Evolutionary conservation across 371 early-diverging fungal species (phyloP).

Genomic region (Amoeboaphelidium protococcarum): DNA sequence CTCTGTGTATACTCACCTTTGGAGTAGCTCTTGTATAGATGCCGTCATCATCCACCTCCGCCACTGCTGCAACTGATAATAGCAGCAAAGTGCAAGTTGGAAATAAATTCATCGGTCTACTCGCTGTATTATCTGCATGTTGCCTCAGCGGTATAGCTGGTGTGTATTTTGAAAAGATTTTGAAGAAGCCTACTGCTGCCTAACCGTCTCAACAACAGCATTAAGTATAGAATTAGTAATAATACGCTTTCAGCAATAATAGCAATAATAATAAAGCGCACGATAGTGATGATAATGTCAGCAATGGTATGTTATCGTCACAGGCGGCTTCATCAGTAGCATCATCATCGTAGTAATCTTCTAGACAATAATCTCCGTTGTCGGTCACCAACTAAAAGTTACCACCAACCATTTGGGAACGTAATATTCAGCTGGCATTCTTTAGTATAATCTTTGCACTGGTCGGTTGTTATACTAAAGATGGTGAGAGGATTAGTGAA

Average conservation of each 20-base stretch:
- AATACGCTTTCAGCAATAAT: too few species aligned
- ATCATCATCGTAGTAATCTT: too few species aligned
- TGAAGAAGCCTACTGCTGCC: background rate
- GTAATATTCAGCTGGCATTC: background rate
- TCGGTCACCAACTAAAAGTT: too few species aligned
- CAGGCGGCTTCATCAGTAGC: too few species aligned
- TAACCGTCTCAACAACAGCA: too few species aligned
- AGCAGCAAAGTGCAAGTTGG: too few species aligned
- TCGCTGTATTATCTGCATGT: constrained; percentile 54
- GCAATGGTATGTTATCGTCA: too few species aligned
- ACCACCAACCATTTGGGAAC: background rate
- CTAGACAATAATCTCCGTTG: too few species aligned
- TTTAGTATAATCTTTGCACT: background rate
- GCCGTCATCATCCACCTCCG: constrained; percentile 7
- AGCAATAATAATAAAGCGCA: too few species aligned
- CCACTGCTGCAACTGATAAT: background rate
- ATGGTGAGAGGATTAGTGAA: constrained; percentile 35
- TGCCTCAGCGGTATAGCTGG: constrained; percentile 70
- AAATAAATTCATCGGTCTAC: constrained; percentile 25
- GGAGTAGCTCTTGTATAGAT: constrained; percentile 69
- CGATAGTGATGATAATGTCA: too few species aligned
- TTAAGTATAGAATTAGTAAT: too few species aligned
- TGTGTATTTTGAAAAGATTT: constrained; percentile 26
- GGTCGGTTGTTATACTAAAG: constrained; percentile 8
- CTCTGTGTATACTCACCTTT: constrained; percentile 46